Evolutionary conservation across 129 eudicot species (phyloP).

Genomic region (Glebionis coronaria): DNA sequence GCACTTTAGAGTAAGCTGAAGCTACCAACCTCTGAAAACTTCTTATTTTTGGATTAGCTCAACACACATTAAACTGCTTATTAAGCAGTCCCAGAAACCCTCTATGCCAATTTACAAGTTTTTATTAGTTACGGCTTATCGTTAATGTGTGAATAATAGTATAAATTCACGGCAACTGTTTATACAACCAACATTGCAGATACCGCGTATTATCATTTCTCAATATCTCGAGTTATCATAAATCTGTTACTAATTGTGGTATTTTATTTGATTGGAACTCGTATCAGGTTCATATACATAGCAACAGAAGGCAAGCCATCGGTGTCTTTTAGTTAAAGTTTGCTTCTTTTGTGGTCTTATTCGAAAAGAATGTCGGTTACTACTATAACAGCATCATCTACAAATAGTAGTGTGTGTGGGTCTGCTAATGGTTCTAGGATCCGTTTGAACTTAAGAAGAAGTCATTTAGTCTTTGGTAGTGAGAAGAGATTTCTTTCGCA

Average conservation of each 20-base stretch:
- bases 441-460: conserved; percentile 26
- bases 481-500: conserved; percentile 37
- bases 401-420: conserved; percentile 43
- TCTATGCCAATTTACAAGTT: no score
- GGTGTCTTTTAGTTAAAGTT: neutral
- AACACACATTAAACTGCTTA: no score
- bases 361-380: conserved; percentile 39
- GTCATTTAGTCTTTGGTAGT: conserved; percentile 33
- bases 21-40: no score
- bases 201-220: neutral
- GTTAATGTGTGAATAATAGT: no score
- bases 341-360: neutral
- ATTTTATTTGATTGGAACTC: neutral
- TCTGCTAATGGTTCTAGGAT: conserved; percentile 43
- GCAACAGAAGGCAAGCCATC: conserved; percentile 6
- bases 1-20: no score
- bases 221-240: neutral
- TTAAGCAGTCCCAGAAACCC: no score
- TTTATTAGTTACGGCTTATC: no score
- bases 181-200: no score
- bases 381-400: conserved; percentile 50
- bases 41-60: no score
- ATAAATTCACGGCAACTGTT: no score
- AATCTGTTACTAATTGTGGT: neutral
- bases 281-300: neutral